Percentiles rank a stretch among this genome's conserved stretches.
Evolutionary conservation across 2,329 filamentous ascomycete genomes (phyloP).

Genomic region (Fusarium fujikuroi): DNA sequence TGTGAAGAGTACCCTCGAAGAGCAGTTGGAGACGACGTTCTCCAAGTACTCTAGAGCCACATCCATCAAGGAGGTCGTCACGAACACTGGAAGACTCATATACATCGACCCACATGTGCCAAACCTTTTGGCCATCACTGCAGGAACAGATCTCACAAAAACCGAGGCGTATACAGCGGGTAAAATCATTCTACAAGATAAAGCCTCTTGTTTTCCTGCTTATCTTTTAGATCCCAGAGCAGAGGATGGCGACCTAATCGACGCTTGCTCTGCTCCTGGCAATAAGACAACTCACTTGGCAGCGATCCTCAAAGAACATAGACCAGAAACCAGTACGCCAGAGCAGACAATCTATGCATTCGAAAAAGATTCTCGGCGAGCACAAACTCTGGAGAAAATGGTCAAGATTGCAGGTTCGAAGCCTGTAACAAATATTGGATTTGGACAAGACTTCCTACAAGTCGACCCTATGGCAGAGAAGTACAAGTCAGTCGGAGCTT

Average conservation of each 20-base stretch:
- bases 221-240: conserved; percentile 79
- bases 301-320: conserved; percentile 69
- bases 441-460: conserved; percentile 83
- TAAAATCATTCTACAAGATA: conserved; percentile 90
- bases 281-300: conserved; percentile 98
- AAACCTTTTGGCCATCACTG: conserved; percentile 82
- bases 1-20: conserved; percentile 74
- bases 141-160: conserved; percentile 76
- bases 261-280: conserved; percentile 92
- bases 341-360: conserved; percentile 74
- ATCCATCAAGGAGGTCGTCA: conserved; percentile 66
- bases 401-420: conserved; percentile 79
- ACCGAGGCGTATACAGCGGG: conserved; percentile 79
- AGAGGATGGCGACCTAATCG: conserved; percentile 81
- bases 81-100: conserved; percentile 60
- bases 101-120: conserved; percentile 85
- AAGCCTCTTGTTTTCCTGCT: conserved; percentile 96
- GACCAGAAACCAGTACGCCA: conserved; percentile 49
- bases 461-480: conserved; percentile 71
- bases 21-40: conserved; percentile 82
- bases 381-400: conserved; percentile 86
- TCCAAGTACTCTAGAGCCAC: conserved; percentile 66
- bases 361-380: conserved; percentile 78
- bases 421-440: conserved; percentile 72
- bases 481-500: conserved; percentile 77